Conservation (phyloP, 805 yeast genomes). For the Blastobotrys parvus region DNA sequence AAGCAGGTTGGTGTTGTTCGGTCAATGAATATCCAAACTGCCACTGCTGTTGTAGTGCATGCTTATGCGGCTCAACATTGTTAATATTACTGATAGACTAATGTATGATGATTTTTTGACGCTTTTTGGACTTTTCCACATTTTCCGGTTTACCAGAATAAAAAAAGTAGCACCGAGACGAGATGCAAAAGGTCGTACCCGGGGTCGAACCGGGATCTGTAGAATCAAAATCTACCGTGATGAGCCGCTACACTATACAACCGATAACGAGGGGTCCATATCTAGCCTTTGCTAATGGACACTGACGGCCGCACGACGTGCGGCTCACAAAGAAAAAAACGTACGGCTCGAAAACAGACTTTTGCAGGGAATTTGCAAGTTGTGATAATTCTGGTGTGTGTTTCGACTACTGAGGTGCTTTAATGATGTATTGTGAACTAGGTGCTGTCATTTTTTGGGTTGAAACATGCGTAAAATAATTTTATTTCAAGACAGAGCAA, state of each 20-base stretch:
- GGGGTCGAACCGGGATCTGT: constrained; percentile 33
- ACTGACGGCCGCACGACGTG: too few species aligned
- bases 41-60: constrained; percentile 89
- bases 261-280: too few species aligned
- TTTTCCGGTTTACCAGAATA: background rate
- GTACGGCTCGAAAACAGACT: too few species aligned
- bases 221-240: constrained; percentile 16
- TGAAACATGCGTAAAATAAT: too few species aligned
- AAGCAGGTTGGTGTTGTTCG: constrained; percentile 87
- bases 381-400: too few species aligned
- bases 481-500: too few species aligned
- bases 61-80: constrained; percentile 73
- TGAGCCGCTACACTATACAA: constrained; percentile 4
- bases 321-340: too few species aligned
- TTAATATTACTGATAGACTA: constrained; percentile 8
- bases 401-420: too few species aligned
- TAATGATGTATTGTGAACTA: too few species aligned
- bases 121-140: background rate
- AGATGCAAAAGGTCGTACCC: constrained; percentile 25
- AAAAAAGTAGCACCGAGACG: background rate
- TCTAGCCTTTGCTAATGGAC: too few species aligned
- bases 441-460: too few species aligned
- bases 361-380: too few species aligned
- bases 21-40: constrained; percentile 96
- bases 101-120: background rate